phyloP scores from a whole-genome alignment of 768 basidiomycete genomes.

The Podaxis sp. region DNA sequence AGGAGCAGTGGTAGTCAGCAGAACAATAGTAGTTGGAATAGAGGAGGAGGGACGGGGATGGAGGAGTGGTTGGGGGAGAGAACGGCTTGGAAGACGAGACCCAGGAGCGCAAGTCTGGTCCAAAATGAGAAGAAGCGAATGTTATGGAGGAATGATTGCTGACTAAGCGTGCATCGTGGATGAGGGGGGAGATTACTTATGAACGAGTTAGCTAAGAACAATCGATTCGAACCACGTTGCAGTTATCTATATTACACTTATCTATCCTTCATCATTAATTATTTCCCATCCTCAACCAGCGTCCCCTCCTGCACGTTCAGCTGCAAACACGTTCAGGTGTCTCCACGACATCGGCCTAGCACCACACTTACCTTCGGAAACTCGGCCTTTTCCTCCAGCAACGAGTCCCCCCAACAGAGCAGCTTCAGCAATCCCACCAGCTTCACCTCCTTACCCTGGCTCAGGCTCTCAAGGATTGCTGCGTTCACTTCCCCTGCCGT shows the following conservation, averaged over 20 bases:
- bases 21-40: too few relatives aligned
- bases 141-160: constrained; percentile 22
- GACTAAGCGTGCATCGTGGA: constrained; percentile 24
- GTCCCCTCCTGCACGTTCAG: constrained; percentile 32
- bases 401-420: constrained; percentile 84
- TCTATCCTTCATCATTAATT: constrained; percentile 22
- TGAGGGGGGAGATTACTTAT: neutral
- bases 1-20: neutral
- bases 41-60: neutral
- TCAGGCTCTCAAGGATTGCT: constrained; percentile 88
- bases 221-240: constrained; percentile 25
- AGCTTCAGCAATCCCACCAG: constrained; percentile 79
- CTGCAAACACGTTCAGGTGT: constrained; percentile 23
- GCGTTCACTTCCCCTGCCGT: constrained; percentile 97
- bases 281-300: constrained; percentile 22
- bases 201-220: constrained; percentile 16
- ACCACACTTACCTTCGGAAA: constrained; percentile 66
- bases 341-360: neutral
- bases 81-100: constrained; percentile 14
- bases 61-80: constrained; percentile 4
- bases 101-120: constrained; percentile 13
- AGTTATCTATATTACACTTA: constrained; percentile 15
- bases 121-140: constrained; percentile 19
- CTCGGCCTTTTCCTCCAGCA: constrained; percentile 75
- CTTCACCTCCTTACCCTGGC: constrained; percentile 93